A percentile compares a stretch with the other conserved stretches of the same genome.
These are phyloP conservation scores for Reutealis trisperma DNA, from an alignment of 345 rosid genomes.

Conservation along the genomic window DNA sequence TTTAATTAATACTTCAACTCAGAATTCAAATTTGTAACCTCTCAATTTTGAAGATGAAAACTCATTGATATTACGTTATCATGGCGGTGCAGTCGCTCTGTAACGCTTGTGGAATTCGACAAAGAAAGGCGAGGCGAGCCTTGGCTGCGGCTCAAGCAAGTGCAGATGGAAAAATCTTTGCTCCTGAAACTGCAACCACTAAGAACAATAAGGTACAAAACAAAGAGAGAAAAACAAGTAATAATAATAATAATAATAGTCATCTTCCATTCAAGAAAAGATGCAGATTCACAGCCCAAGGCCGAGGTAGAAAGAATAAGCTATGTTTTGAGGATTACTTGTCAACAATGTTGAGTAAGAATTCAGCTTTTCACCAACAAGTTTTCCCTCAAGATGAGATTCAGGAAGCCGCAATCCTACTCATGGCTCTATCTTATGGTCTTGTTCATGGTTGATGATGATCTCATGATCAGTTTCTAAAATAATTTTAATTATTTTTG, in stretches of 20 bases:
- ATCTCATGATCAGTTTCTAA: no score
- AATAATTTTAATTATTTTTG: neutral
- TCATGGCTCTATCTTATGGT: constrained; percentile 92
- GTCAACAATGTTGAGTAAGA: constrained; percentile 58
- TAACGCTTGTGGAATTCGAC: constrained; percentile 94
- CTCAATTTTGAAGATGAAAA: no score
- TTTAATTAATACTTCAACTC: no score
- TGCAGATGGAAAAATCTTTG: constrained; percentile 18
- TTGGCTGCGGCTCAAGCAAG: constrained; percentile 59
- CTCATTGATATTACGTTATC: no score
- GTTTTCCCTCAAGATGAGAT: constrained; percentile 93
- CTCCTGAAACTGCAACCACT: constrained; percentile 6
- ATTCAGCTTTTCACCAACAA: constrained; percentile 64
- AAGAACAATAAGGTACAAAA: constrained; percentile 35
- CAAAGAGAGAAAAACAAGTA: constrained; percentile 38
- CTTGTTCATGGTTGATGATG: constrained; percentile 57
- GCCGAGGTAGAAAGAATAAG: constrained; percentile 34
- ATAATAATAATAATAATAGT: neutral
- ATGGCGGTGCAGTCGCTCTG: constrained; percentile 67
- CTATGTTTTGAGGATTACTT: constrained; percentile 72
- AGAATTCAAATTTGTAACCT: no score
- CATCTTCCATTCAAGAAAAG: constrained; percentile 45
- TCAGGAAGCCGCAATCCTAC: constrained; percentile 85
- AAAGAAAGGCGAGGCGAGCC: constrained; percentile 83
- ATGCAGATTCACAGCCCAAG: constrained; percentile 31